These are phyloP conservation scores for Rostrohypoxylon terebratum DNA, from an alignment of 495 filamentous ascomycete genomes.

Conservation along the genomic window DNA sequence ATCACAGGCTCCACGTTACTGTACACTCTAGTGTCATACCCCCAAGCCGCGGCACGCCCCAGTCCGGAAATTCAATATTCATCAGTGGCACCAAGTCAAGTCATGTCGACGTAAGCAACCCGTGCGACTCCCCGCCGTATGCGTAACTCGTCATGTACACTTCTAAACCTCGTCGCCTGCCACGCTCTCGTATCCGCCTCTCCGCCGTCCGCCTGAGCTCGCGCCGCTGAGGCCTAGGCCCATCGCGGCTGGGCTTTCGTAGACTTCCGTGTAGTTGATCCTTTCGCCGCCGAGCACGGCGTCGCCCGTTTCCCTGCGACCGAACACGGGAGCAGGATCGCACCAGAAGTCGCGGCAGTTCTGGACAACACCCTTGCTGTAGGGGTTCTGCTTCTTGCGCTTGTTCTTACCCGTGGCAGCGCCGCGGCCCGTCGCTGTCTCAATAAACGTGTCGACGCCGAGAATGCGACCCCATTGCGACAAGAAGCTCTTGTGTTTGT, in stretches of 20 bases:
- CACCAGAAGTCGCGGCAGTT: constrained; percentile 99
- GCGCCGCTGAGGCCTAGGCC: constrained; percentile 37
- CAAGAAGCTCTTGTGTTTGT: constrained; percentile 71
- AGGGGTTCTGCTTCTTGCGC: constrained; percentile 77
- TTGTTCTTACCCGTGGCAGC: constrained; percentile 62
- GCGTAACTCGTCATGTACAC: constrained; percentile 2
- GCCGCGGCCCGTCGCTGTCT: constrained; percentile 73
- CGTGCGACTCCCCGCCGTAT: not conserved
- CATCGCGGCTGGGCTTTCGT: constrained; percentile 82
- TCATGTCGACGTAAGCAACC: constrained; percentile 16
- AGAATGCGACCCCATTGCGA: constrained; percentile 84
- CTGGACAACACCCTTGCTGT: constrained; percentile 79
- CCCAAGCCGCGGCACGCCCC: not conserved
- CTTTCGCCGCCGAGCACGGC: constrained; percentile 80
- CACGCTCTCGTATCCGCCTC: constrained; percentile 60
- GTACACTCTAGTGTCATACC: constrained; percentile 22
- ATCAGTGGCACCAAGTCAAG: constrained; percentile 25
- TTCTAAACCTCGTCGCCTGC: constrained; percentile 56
- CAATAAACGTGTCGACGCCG: constrained; percentile 91
- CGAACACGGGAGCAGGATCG: constrained; percentile 85
- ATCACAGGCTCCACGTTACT: constrained; percentile 20
- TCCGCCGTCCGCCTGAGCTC: constrained; percentile 42
- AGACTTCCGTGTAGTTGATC: constrained; percentile 90
- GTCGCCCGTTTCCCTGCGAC: constrained; percentile 75
- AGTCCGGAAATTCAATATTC: constrained; percentile 18